Evolutionary conservation across 257 asterid species (phyloP).

Genomic region (Voacanga thouarsii): DNA sequence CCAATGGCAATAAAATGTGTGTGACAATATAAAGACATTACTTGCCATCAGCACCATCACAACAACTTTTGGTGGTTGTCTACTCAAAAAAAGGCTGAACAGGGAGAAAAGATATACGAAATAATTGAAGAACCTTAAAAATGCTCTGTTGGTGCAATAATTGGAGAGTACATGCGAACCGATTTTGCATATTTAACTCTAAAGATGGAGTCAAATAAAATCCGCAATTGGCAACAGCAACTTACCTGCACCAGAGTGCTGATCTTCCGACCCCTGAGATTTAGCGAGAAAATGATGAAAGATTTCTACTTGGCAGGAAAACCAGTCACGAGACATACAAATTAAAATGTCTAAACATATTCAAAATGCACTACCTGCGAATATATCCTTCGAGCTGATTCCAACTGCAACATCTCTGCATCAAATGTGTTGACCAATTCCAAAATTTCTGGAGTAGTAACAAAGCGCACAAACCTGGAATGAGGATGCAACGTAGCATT

Average conservation of each 20-base stretch:
- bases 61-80: background rate
- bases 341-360: background rate
- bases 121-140: background rate
- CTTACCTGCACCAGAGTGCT: conserved; percentile 49
- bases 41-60: background rate
- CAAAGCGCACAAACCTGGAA: conserved; percentile 84
- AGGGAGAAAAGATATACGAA: background rate
- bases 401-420: conserved; percentile 89
- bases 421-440: conserved; percentile 70
- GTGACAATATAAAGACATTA: background rate
- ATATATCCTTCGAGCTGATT: conserved; percentile 80
- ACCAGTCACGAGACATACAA: conserved; percentile 2
- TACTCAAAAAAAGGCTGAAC: background rate
- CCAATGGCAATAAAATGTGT: background rate
- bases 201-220: background rate
- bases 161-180: background rate
- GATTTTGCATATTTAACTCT: background rate
- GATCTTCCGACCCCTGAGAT: conserved; percentile 74
- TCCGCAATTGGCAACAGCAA: conserved; percentile 11
- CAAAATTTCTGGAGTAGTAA: conserved; percentile 84
- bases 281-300: conserved; percentile 23
- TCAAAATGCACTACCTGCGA: conserved; percentile 48
- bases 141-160: background rate
- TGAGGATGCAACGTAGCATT: conserved; percentile 9
- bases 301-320: conserved; percentile 16